Conservation (phyloP, 495 filamentous ascomycete genomes). For the Sordaria brevicollis region DNA sequence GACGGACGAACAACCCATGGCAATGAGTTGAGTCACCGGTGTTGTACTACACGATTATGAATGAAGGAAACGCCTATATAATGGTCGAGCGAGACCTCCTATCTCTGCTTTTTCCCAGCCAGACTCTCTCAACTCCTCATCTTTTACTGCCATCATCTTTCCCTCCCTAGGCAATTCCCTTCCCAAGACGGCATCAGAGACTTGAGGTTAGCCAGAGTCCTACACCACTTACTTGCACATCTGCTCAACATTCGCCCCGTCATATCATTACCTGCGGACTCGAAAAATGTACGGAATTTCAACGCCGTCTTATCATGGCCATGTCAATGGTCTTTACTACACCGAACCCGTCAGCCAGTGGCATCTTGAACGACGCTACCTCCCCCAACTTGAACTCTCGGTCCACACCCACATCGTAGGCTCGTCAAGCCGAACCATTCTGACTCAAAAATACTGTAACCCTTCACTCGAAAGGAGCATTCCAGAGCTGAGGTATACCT, state of each 20-base stretch:
- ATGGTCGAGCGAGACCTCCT: neutral
- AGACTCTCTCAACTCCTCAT: neutral
- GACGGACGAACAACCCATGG: neutral
- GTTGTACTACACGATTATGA: neutral
- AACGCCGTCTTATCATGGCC: no score
- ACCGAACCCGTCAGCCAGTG: neutral
- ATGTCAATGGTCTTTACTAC: conserved; percentile 20
- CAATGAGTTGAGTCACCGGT: neutral
- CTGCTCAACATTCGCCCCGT: neutral
- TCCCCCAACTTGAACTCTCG: conserved; percentile 43
- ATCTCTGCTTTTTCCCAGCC: neutral
- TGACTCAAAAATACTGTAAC: conserved; percentile 56
- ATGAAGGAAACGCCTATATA: neutral
- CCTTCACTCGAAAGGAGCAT: conserved; percentile 24
- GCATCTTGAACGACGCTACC: conserved; percentile 21
- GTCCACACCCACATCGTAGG: conserved; percentile 45
- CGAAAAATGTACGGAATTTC: no score
- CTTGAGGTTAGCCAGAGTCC: neutral
- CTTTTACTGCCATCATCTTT: neutral
- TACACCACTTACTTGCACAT: neutral
- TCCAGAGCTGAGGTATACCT: conserved; percentile 47
- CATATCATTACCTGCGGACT: neutral
- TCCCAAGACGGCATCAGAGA: neutral
- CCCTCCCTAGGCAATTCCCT: neutral
- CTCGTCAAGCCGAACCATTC: conserved; percentile 43